Evolutionary conservation across 192 early-diverging fungal genomes (phyloP).

Genomic region (Entomortierella lignicola): DNA sequence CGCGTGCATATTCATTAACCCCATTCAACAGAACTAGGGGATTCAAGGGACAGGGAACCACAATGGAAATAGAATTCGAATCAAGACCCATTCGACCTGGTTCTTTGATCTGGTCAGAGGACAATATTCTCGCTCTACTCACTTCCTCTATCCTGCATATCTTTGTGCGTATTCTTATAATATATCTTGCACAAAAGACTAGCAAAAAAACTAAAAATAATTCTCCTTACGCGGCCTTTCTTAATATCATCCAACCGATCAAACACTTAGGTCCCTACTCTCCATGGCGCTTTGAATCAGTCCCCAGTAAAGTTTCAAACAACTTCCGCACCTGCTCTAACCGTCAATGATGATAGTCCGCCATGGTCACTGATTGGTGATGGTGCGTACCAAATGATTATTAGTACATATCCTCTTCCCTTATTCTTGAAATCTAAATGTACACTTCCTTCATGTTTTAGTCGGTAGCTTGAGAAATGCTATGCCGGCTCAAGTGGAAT

Average conservation of each 20-base stretch:
- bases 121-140: conserved; percentile 40
- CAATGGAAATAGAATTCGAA: conserved; percentile 42
- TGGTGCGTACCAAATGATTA: conserved; percentile 1
- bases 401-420: not conserved
- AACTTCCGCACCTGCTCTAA: conserved; percentile 15
- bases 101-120: conserved; percentile 51
- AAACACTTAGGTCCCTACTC: conserved; percentile 12
- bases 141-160: conserved; percentile 35
- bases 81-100: conserved; percentile 32
- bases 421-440: not conserved
- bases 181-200: too few relatives aligned
- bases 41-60: not conserved
- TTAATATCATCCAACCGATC: not conserved
- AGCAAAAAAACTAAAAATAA: not conserved
- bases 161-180: conserved; percentile 14
- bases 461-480: conserved; percentile 27
- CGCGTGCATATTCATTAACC: too few relatives aligned
- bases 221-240: not conserved
- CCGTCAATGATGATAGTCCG: conserved; percentile 4
- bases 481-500: conserved; percentile 16
- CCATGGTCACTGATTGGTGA: conserved; percentile 20
- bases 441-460: not conserved
- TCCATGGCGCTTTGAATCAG: conserved; percentile 1
- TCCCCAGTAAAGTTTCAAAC: conserved; percentile 6
- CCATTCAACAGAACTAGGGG: too few relatives aligned